A percentile compares a stretch with the other conserved stretches of the same genome.
Evolutionary conservation across 1,139 yeast genomes (phyloP).

Genomic region (Magnusiomyces clavatus): DNA sequence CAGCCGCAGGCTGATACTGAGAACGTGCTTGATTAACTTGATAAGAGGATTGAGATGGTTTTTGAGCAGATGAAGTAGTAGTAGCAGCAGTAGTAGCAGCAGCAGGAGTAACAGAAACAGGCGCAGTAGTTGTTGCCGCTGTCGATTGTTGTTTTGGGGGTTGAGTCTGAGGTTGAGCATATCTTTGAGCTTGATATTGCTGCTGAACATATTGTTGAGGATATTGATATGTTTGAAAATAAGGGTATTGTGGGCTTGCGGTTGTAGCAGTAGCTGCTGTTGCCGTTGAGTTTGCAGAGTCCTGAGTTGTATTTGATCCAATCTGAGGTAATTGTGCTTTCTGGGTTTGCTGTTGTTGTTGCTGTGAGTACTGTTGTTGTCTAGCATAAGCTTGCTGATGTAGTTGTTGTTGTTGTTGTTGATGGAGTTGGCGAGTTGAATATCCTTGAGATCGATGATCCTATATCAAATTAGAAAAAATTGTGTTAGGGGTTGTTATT

Average conservation of each 20-base stretch:
- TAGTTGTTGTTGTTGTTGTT: not conserved
- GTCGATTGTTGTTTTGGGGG: not conserved
- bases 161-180: not conserved
- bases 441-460: not conserved
- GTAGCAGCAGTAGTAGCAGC: not conserved
- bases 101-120: not conserved
- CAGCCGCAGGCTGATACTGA: not conserved
- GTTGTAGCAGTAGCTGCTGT: not conserved
- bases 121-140: not conserved
- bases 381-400: not conserved
- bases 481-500: too few species aligned
- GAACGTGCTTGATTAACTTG: not conserved
- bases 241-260: not conserved
- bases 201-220: not conserved
- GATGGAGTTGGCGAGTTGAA: not conserved
- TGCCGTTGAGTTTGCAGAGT: not conserved
- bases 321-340: not conserved
- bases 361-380: constrained; percentile 3
- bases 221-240: too few species aligned
- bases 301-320: not conserved
- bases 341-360: constrained; percentile 1
- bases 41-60: not conserved
- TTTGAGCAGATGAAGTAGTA: not conserved
- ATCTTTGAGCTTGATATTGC: not conserved
- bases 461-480: not conserved